Percentiles rank a stretch among this genome's conserved stretches.
Evolutionary conservation across 495 filamentous ascomycete genomes (phyloP).

Genomic region (Usnea hakonensis): DNA sequence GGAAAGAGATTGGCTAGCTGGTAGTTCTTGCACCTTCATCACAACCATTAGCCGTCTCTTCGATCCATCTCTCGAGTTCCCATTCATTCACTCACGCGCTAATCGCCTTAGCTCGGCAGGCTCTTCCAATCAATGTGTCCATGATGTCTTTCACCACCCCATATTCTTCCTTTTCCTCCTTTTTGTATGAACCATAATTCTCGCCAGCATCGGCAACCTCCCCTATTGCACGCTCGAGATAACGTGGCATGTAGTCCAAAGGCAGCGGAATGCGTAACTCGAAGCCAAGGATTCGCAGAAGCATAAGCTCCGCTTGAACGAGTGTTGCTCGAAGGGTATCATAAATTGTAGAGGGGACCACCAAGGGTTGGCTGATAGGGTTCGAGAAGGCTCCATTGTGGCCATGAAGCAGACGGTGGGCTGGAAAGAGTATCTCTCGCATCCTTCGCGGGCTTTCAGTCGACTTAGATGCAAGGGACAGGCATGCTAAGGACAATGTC

Average conservation of each 20-base stretch:
- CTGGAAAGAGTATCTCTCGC: slow-evolving; percentile 37
- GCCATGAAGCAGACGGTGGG: slow-evolving; percentile 34
- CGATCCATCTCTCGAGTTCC: not conserved
- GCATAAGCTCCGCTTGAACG: slow-evolving; percentile 35
- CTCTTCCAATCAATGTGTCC: slow-evolving; percentile 31
- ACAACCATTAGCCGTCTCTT: slow-evolving; percentile 1
- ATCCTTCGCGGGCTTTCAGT: slow-evolving; percentile 39
- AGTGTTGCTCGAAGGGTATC: slow-evolving; percentile 37
- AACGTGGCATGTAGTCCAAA: slow-evolving; percentile 34
- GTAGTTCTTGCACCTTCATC: slow-evolving; percentile 26
- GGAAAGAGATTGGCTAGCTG: slow-evolving; percentile 34
- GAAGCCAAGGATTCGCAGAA: slow-evolving; percentile 38
- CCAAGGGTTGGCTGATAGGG: slow-evolving; percentile 23
- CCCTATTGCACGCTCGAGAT: slow-evolving; percentile 32
- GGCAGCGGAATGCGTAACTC: slow-evolving; percentile 34
- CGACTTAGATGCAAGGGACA: slow-evolving; percentile 38
- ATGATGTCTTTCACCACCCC: slow-evolving; percentile 29
- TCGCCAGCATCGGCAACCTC: slow-evolving; percentile 24
- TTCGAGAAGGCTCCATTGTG: not conserved
- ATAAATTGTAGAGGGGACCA: slow-evolving; percentile 34
- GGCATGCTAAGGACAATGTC: slow-evolving; percentile 36
- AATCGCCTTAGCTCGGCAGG: slow-evolving; percentile 28
- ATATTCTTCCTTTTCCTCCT: slow-evolving; percentile 34
- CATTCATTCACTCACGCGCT: slow-evolving; percentile 25
- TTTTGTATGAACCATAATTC: slow-evolving; percentile 26